Evolutionary conservation across 202 grass and related monocot species (phyloP).

Genomic region (Hordeum pubiflorum): DNA sequence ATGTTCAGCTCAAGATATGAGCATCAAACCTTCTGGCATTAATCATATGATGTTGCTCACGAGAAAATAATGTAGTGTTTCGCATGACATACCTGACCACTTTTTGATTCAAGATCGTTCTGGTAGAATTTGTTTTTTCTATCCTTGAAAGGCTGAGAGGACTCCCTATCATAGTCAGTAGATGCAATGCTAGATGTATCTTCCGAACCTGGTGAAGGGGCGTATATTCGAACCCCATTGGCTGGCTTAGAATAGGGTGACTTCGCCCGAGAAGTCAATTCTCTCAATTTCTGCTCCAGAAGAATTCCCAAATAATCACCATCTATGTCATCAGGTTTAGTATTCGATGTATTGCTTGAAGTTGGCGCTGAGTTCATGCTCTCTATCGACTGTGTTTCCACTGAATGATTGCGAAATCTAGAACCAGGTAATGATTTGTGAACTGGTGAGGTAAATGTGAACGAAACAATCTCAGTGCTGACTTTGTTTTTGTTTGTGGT

Average conservation of each 20-base stretch:
- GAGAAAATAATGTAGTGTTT: neutral
- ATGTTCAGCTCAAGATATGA: neutral
- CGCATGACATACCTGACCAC: slow-evolving; percentile 36
- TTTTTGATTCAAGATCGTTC: slow-evolving; percentile 16
- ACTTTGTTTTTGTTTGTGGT: slow-evolving; percentile 46
- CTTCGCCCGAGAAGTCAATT: slow-evolving; percentile 49
- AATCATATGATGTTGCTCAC: neutral
- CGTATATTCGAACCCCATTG: slow-evolving; percentile 20
- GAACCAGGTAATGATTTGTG: slow-evolving; percentile 45
- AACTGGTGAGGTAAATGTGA: slow-evolving; percentile 90
- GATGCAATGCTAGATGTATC: slow-evolving; percentile 44
- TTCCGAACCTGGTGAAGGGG: slow-evolving; percentile 27
- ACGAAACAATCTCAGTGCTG: slow-evolving; percentile 74
- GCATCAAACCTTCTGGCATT: neutral
- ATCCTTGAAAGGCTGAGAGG: slow-evolving; percentile 27
- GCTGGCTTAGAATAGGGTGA: slow-evolving; percentile 52
- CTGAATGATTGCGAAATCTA: slow-evolving; percentile 8
- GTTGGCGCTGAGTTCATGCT: slow-evolving; percentile 11
- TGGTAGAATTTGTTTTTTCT: neutral
- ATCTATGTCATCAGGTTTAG: slow-evolving; percentile 45
- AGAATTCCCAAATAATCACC: slow-evolving; percentile 81
- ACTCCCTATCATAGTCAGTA: slow-evolving; percentile 40
- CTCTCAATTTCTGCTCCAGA: slow-evolving; percentile 80
- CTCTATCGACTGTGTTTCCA: slow-evolving; percentile 17
- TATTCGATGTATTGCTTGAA: slow-evolving; percentile 30